Conservation (phyloP, 371 early-diverging fungal genomes). For the Mortierella polycephala region DNA sequence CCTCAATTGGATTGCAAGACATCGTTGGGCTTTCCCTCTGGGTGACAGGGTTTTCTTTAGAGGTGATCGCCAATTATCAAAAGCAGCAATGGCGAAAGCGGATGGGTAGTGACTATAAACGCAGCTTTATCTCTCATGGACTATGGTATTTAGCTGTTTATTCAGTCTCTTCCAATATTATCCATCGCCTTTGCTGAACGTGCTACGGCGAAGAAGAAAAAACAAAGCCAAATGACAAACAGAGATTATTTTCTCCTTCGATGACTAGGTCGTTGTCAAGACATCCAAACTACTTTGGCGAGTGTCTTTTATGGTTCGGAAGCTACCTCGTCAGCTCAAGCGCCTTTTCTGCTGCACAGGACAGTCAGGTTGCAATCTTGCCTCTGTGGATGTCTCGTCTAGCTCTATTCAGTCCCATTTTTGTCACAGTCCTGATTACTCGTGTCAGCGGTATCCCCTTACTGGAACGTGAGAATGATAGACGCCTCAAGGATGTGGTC, state of each 20-base stretch:
- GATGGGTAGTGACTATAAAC: slow-evolving; percentile 47
- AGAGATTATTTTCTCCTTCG: not conserved
- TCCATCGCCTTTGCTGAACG: no score
- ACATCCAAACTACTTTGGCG: slow-evolving; percentile 56
- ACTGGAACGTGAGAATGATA: slow-evolving; percentile 45
- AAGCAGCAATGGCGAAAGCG: slow-evolving; percentile 42
- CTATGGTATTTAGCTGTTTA: slow-evolving; percentile 30
- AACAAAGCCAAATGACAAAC: not conserved
- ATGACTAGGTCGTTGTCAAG: slow-evolving; percentile 38
- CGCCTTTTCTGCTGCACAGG: slow-evolving; percentile 13
- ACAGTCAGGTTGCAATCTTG: slow-evolving; percentile 14
- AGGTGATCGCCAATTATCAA: slow-evolving; percentile 44
- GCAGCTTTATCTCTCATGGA: slow-evolving; percentile 46
- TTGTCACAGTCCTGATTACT: slow-evolving; percentile 45
- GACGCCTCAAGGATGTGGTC: slow-evolving; percentile 44
- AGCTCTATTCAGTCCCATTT: slow-evolving; percentile 43
- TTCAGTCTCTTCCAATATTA: not conserved
- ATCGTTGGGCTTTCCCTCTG: slow-evolving; percentile 31
- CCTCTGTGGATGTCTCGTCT: slow-evolving; percentile 29
- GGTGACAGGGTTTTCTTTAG: slow-evolving; percentile 33
- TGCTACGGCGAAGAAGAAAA: not conserved
- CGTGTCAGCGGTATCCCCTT: slow-evolving; percentile 52
- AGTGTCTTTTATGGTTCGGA: slow-evolving; percentile 46
- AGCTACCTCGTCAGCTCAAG: slow-evolving; percentile 31
- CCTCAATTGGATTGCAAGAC: slow-evolving; percentile 29